Percentiles rank a stretch among this genome's conserved stretches.
Evolutionary conservation across 2,329 filamentous ascomycete species (phyloP).

Genomic region (Cladosporium oxysporum): DNA sequence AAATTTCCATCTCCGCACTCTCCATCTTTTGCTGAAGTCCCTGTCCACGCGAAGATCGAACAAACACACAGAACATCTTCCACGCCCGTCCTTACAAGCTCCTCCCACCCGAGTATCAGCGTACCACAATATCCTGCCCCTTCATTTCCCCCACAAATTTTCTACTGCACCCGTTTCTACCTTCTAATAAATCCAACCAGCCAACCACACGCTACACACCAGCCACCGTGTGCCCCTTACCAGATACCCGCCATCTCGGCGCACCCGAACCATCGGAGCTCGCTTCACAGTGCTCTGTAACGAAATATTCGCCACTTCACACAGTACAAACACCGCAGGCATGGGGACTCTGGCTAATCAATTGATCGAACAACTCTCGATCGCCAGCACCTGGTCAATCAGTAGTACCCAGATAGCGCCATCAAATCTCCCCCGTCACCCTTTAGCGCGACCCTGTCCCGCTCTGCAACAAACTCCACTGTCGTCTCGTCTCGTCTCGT

Average conservation of each 20-base stretch:
- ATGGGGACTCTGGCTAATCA: neutral
- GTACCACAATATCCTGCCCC: neutral
- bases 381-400: neutral
- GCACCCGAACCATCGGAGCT: neutral
- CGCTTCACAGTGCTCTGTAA: neutral
- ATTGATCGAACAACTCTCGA: neutral
- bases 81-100: neutral
- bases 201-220: neutral
- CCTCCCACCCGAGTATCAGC: neutral
- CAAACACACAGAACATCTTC: neutral
- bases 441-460: neutral
- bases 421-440: neutral
- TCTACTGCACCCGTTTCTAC: neutral
- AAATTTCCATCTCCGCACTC: neutral
- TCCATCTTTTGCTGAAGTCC: neutral
- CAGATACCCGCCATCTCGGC: neutral
- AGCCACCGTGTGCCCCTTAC: neutral
- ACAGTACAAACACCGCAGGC: neutral
- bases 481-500: neutral
- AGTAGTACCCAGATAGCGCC: neutral
- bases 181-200: neutral
- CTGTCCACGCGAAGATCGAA: neutral
- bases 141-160: neutral
- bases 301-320: neutral
- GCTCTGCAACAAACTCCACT: neutral